Evolutionary conservation across 768 basidiomycete genomes (phyloP), one percentile per base, ranked within the genome.

Genomic region (Floccularia luteovirens): DNA sequence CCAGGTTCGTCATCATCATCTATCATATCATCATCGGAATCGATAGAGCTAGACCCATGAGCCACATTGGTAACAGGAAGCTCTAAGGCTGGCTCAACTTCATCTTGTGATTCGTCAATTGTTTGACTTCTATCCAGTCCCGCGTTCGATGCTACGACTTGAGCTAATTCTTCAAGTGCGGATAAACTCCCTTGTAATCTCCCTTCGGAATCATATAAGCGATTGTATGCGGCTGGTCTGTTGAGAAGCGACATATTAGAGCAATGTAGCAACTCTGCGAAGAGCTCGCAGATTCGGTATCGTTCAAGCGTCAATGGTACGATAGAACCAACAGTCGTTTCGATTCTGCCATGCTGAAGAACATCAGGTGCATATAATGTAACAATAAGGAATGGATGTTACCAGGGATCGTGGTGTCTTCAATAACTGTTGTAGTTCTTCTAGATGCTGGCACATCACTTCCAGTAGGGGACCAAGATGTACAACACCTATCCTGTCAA

Each of bases 201-300:
- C 14, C 94, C 94, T 38, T 89, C 78, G 1, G 69, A 64, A 53
- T 90, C 89, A 58, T 90, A 92, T n/a, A 80, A 64, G 17, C 76
- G 70, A 41, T 19, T 34, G 16, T 72, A 79, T 34, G 83, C 79
- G 0, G 74, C 55, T 1, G 75, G 62, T 7, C 96, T 88, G 56
- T 98, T 98, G 20, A 98, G 70, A 17, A 98, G 74, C 4, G 88
- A 82, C 94, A 99, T 98, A 53, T 96, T 98, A 13, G 96, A 98
- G 57, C 92, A 96, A 55, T 99, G 96, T 19, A 98, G 66, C 4
- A 99, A 77, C 56, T 99, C 96, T 14, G 94, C 96, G 51, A 94
- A 92, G 10, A 99, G 70, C 60, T 99, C 96, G 62, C 91, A 89
- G 51, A 98, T 91, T 7, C 94, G 80, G 60, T 90, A 96, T 12